phyloP scores from a whole-genome alignment of 2,329 filamentous ascomycete genomes.

The Didymella sp. region DNA sequence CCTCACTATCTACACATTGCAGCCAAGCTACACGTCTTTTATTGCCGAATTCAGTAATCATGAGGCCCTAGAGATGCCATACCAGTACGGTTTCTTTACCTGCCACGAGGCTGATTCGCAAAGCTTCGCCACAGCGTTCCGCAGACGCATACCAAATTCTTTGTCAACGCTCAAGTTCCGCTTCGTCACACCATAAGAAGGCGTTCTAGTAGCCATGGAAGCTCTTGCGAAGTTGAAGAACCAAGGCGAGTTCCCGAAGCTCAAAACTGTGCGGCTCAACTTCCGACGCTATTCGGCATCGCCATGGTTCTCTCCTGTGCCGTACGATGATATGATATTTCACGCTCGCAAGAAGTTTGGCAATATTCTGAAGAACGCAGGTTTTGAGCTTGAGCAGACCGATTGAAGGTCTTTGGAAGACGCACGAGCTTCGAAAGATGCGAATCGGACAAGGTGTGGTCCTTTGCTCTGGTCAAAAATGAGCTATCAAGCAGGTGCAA shows the following conservation, averaged over 20 bases:
- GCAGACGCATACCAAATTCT: not conserved
- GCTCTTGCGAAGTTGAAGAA: not conserved
- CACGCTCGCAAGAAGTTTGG: not conserved
- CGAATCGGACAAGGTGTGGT: too few species aligned
- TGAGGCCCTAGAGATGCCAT: not conserved
- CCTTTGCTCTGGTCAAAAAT: too few species aligned
- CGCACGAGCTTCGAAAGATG: too few species aligned
- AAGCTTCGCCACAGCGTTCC: not conserved
- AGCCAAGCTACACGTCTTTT: not conserved
- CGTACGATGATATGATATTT: not conserved
- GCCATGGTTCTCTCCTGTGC: not conserved
- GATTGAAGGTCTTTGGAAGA: too few species aligned
- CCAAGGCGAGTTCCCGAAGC: not conserved
- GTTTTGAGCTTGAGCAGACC: not conserved
- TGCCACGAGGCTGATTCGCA: not conserved
- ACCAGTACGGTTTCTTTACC: not conserved
- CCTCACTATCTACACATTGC: not conserved
- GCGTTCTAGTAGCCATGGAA: not conserved
- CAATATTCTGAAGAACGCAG: not conserved
- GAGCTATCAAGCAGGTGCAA: too few species aligned
- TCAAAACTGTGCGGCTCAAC: not conserved
- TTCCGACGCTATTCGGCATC: not conserved
- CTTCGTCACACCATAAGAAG: not conserved
- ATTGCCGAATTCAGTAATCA: not conserved
- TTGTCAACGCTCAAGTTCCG: not conserved